Percentiles rank a stretch among this genome's conserved stretches.
These are phyloP conservation scores for Nothopassalora personata DNA, from an alignment of 2,329 filamentous ascomycete genomes.

Conservation along the genomic window DNA sequence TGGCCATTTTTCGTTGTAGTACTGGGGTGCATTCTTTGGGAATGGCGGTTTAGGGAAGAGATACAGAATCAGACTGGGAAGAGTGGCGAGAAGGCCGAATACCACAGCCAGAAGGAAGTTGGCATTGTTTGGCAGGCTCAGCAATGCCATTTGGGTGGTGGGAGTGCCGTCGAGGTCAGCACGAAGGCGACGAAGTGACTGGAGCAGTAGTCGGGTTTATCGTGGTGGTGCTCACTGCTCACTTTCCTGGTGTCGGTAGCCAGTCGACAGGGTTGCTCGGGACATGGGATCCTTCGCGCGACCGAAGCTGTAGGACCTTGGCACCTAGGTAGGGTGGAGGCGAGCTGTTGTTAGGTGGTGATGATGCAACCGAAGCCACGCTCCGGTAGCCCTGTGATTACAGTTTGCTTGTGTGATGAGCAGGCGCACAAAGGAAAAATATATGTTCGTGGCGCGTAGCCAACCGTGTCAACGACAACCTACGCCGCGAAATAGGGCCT, in stretches of 20 bases:
- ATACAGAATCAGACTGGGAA: constrained; percentile 18
- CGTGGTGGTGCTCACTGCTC: no score
- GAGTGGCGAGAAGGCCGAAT: constrained; percentile 10
- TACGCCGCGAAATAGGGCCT: neutral
- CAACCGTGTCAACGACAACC: neutral
- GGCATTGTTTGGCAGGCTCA: neutral
- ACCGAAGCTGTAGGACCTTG: neutral
- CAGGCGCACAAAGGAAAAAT: no score
- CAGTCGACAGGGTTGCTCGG: neutral
- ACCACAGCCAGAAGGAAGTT: constrained; percentile 6
- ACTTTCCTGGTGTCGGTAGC: neutral
- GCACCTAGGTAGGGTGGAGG: no score
- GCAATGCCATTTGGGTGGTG: constrained; percentile 7
- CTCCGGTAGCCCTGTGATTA: neutral
- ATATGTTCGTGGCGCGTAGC: neutral
- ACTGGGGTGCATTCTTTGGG: constrained; percentile 24
- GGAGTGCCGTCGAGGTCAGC: neutral
- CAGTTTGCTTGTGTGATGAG: neutral
- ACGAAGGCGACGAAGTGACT: neutral
- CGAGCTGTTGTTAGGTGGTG: neutral
- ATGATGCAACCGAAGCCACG: neutral
- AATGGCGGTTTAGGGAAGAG: constrained; percentile 19
- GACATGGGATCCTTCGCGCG: neutral
- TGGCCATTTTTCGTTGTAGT: constrained; percentile 31
- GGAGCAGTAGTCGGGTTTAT: neutral